Evolutionary conservation across 495 filamentous ascomycete genomes (phyloP).

Genomic region (Tuber brumale): DNA sequence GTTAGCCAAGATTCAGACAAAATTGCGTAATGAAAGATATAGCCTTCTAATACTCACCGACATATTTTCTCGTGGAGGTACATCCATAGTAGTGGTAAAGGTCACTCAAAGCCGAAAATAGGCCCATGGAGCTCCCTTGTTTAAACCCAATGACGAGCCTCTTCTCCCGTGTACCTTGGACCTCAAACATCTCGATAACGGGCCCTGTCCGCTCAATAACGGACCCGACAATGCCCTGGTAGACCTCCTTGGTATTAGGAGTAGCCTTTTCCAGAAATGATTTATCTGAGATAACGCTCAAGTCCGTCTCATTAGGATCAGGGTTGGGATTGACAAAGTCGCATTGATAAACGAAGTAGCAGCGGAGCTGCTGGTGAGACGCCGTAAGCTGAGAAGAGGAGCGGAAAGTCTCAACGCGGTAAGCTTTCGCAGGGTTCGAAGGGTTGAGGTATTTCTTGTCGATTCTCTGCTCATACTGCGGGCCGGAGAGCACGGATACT

Average conservation of each 20-base stretch:
- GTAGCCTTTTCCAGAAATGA: conserved; percentile 93
- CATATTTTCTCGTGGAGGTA: conserved; percentile 92
- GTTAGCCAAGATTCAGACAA: conserved; percentile 7
- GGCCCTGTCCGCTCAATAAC: conserved; percentile 77
- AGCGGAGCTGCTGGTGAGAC: conserved; percentile 71
- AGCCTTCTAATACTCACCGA: conserved; percentile 43
- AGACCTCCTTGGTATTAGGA: conserved; percentile 87
- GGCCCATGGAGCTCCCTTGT: conserved; percentile 79
- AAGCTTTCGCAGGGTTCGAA: conserved; percentile 52
- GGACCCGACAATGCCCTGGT: conserved; percentile 83
- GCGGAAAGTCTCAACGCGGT: conserved; percentile 93
- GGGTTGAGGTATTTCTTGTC: conserved; percentile 84
- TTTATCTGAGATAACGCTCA: conserved; percentile 88
- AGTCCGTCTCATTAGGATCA: conserved; percentile 68
- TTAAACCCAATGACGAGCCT: conserved; percentile 89
- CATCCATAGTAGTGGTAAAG: conserved; percentile 98
- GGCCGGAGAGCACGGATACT: conserved; percentile 63
- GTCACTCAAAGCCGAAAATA: conserved; percentile 93
- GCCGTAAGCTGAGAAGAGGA: conserved; percentile 65
- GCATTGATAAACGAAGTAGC: conserved; percentile 98
- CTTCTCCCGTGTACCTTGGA: conserved; percentile 84
- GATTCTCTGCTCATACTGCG: conserved; percentile 85
- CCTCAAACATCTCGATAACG: conserved; percentile 96
- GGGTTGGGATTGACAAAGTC: conserved; percentile 72
- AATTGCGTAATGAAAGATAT: not conserved